Evolutionary conservation across 2,329 filamentous ascomycete species (phyloP), one percentile per base, ranked within the genome.

Genomic region (Mariannaea sp.): DNA sequence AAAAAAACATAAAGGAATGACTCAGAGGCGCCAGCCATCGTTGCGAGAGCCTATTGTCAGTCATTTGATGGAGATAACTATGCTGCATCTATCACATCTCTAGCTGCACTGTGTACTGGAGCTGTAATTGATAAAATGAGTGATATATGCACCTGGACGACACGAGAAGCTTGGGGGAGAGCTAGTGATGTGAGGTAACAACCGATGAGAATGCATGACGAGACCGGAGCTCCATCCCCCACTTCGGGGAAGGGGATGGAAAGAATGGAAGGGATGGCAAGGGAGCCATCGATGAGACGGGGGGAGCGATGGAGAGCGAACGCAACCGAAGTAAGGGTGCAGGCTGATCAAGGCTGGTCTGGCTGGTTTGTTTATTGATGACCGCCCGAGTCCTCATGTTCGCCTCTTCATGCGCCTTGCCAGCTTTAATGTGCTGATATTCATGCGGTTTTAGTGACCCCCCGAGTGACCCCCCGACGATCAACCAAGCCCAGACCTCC

Each of bases 111-210:
- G 22, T 24, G 22, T 24, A 24, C 22, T 24, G 22, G 5, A 24
- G n/a, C n/a, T n/a, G n/a, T n/a, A n/a, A n/a, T n/a, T n/a, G n/a
- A n/a, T n/a, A 27, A 27, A 27, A 50, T 54, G 49, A 56, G 43
- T 41, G 32, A 48, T 55, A 53, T 53, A 53, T 53, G 50, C 50
- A 58, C 44, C 56, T 53, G 40, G 42, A 46, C 49, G 36, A 41
- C 42, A 46, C 42, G 35, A 29, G 42, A 14, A 51, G 40, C 38
- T 33, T 35, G 42, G 40, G 41, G 30, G 41, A 51, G 20, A 32
- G 24, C 41, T 45, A 26, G 27, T 29, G 19, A 17, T 20, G 36
- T 30, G 43, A 43, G 47, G 27, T 39, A 26, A 33, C 26, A 14
- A 43, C 30, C 30, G 19, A 9, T 26, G 39, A 30, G 42, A 35